Evolutionary conservation across 2,329 filamentous ascomycete genomes (phyloP), one percentile per base, ranked within the genome.

Genomic region (Aspergillus bombycis): DNA sequence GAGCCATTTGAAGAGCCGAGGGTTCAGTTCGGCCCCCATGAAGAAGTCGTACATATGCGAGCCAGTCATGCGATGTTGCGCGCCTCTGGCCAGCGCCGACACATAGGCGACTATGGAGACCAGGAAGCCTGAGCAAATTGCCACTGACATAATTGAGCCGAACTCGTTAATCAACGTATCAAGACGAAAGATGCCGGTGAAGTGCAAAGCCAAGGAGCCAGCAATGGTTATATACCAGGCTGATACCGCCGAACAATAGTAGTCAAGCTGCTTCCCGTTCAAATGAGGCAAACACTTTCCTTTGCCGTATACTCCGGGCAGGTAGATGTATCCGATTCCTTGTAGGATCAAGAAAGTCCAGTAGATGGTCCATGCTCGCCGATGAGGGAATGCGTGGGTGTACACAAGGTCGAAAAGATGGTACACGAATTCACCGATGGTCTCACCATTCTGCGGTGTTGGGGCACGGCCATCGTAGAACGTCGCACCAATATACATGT

Each of bases 401-500:
- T 93, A 94, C 61, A 91, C 88, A 62, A 97, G 84, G 66, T 88
- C 74, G 67, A 81, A 83, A 72, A 98, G 81, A 68, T 96, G 89
- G 61, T 82, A 79, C 55, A 85, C 83, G 75, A 97, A 98, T 3
- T 93, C 88, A 8, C 72, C 63, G 74, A 87, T 86, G 63, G 84
- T 87, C 81, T 96, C 85, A 43, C 85, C 89, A 16, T 84, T 72
- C 1, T 80, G 80, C 0, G 89, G 91, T 28, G 83, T 79, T 10
- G 95, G 95, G 28, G 95, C 82, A 65, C 90, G 88, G 66, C 94
- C 94, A 73, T 93, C 83, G 81, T 97, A 98, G 81, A 94, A 96
- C 34, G 89, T 93, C 14, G 94, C 91, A 45, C 95, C 95, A 76
- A 96, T 89, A 92, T 93, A 98, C 94, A 98, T 97, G 82, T 97